A percentile compares a stretch with the other conserved stretches of the same genome.
Evolutionary conservation across 2,329 filamentous ascomycete species (phyloP).

Genomic region (Talaromyces verruculosus): DNA sequence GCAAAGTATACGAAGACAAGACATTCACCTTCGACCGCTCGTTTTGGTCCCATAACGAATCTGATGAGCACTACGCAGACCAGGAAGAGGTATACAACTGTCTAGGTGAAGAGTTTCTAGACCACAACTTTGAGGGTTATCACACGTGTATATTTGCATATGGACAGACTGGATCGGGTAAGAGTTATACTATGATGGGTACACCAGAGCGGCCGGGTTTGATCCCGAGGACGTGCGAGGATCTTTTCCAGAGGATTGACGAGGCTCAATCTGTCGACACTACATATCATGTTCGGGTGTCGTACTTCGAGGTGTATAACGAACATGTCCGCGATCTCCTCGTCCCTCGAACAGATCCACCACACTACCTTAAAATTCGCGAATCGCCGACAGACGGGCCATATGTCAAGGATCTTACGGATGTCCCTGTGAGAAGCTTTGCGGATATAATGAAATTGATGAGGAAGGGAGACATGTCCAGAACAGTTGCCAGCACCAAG

Average conservation of each 20-base stretch:
- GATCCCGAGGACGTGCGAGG: constrained; percentile 92
- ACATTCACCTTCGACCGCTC: constrained; percentile 95
- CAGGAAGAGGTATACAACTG: constrained; percentile 94
- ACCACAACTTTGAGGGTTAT: constrained; percentile 99
- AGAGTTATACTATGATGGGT: constrained; percentile 99
- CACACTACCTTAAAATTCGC: constrained; percentile 93
- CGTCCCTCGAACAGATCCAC: constrained; percentile 73
- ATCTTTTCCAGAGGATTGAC: constrained; percentile 91
- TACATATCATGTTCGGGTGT: constrained; percentile 94
- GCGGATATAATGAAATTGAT: constrained; percentile 86
- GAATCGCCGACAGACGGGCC: constrained; percentile 93
- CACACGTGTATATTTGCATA: constrained; percentile 99
- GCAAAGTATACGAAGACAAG: constrained; percentile 79
- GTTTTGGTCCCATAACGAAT: constrained; percentile 88
- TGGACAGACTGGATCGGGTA: constrained; percentile 94
- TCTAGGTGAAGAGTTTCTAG: constrained; percentile 92
- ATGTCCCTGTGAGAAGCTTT: constrained; percentile 85
- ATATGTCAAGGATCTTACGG: constrained; percentile 94
- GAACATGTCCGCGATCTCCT: constrained; percentile 95
- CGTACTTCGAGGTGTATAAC: constrained; percentile 99
- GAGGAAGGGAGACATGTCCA: constrained; percentile 81
- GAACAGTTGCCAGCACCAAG: constrained; percentile 90
- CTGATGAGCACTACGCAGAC: constrained; percentile 80
- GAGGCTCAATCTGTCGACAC: constrained; percentile 82
- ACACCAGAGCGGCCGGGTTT: constrained; percentile 78